A percentile compares a stretch with the other conserved stretches of the same genome.
phyloP scores from a whole-genome alignment of 495 filamentous ascomycete species.

The Annulohypoxylon nitens region DNA sequence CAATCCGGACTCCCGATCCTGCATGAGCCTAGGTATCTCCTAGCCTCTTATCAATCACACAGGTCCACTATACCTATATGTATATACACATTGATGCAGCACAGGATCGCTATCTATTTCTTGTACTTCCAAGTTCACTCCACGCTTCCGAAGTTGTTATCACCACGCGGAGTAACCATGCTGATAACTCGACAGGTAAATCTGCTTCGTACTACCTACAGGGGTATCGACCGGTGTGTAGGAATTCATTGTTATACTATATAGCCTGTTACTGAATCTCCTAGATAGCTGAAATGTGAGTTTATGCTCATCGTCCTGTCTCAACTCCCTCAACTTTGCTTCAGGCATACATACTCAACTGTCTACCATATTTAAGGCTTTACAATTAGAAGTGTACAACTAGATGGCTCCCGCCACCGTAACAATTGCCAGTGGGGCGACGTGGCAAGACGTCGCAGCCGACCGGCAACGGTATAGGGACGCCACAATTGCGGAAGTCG shows the following conservation, averaged over 20 bases:
- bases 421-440: conserved; percentile 54
- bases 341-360: neutral
- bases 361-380: neutral
- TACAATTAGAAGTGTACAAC: neutral
- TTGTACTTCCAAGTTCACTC: neutral
- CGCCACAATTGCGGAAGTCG: conserved; percentile 53
- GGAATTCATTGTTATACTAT: neutral
- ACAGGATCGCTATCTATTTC: conserved; percentile 12
- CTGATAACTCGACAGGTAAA: conserved; percentile 35
- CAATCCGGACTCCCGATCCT: conserved; percentile 9
- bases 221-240: neutral
- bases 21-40: conserved; percentile 6
- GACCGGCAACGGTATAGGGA: conserved; percentile 61
- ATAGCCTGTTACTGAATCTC: conserved; percentile 7
- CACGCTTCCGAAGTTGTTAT: neutral
- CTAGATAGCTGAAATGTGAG: neutral
- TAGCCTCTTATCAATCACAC: conserved; percentile 6
- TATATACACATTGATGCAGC: too few relatives aligned
- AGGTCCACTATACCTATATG: neutral
- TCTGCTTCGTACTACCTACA: conserved; percentile 20
- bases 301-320: neutral
- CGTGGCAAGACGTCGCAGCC: conserved; percentile 63
- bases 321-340: neutral
- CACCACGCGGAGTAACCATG: conserved; percentile 20
- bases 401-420: conserved; percentile 49